These are phyloP conservation scores for Arthrinium puccinioides DNA, from an alignment of 2,329 filamentous ascomycete species.

Conservation along the genomic window DNA sequence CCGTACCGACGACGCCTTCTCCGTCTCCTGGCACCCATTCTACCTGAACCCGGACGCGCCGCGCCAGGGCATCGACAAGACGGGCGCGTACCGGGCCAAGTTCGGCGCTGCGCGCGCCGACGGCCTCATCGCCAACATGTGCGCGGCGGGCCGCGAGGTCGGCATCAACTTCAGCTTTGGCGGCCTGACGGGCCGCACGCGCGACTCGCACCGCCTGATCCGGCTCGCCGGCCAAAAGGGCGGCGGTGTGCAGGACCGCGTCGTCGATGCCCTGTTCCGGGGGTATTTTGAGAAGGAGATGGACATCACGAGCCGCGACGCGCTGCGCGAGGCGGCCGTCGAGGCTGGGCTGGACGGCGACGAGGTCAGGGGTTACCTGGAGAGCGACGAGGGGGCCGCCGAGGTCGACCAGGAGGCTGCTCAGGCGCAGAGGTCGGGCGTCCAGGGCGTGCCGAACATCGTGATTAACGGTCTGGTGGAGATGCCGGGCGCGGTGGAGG, in stretches of 20 bases:
- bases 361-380: constrained; percentile 48
- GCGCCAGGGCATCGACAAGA: constrained; percentile 15
- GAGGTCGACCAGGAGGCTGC: constrained; percentile 51
- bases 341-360: constrained; percentile 44
- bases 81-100: constrained; percentile 40
- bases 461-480: constrained; percentile 62
- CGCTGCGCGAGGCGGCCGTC: constrained; percentile 43
- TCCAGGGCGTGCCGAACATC: constrained; percentile 70
- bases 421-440: constrained; percentile 39
- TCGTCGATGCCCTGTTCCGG: constrained; percentile 57
- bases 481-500: no score
- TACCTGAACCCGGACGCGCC: constrained; percentile 57
- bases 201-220: constrained; percentile 57
- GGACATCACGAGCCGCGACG: constrained; percentile 52
- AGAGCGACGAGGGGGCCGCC: constrained; percentile 43
- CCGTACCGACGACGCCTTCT: constrained; percentile 55
- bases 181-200: constrained; percentile 55
- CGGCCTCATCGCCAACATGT: no score
- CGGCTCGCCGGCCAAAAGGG: constrained; percentile 25
- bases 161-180: constrained; percentile 59
- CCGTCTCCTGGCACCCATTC: constrained; percentile 56
- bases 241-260: constrained; percentile 45
- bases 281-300: constrained; percentile 59
- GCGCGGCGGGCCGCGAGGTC: constrained; percentile 44
- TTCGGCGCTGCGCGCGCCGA: constrained; percentile 50